A percentile compares a stretch with the other conserved stretches of the same genome.
Conservation (phyloP, 1,284 basidiomycete species). For the Apiotrichum porosum region DNA sequence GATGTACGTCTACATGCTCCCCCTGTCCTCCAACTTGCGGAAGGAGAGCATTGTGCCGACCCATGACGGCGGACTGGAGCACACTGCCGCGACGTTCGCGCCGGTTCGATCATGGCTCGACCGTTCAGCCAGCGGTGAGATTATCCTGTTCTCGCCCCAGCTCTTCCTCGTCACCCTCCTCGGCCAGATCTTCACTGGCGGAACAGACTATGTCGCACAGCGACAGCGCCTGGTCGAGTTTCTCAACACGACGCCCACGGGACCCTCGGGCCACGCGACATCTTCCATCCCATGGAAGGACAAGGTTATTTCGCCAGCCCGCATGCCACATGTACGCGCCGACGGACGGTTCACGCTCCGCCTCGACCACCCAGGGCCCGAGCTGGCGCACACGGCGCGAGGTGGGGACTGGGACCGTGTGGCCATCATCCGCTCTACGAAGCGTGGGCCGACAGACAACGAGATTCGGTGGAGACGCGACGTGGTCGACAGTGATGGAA, state of each 20-base stretch:
- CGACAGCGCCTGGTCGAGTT: constrained; percentile 4
- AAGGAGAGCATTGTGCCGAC: background rate
- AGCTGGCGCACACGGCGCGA: constrained; percentile 5
- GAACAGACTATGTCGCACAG: constrained; percentile 7
- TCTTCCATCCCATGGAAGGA: constrained; percentile 8
- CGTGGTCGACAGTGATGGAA: too few species aligned
- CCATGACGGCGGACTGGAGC: constrained; percentile 17
- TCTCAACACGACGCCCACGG: constrained; percentile 6
- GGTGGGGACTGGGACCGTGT: constrained; percentile 15
- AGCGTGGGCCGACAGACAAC: constrained; percentile 2
- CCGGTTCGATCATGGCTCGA: constrained; percentile 1
- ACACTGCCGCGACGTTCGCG: constrained; percentile 11
- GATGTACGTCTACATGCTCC: constrained; percentile 19
- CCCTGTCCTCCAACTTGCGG: background rate
- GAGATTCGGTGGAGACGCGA: background rate
- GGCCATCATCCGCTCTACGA: constrained; percentile 8
- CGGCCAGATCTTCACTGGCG: constrained; percentile 7
- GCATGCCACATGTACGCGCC: background rate
- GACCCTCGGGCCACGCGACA: constrained; percentile 1
- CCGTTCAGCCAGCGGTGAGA: constrained; percentile 2
- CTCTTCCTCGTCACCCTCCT: constrained; percentile 11
- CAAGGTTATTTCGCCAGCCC: constrained; percentile 11
- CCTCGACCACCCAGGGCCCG: constrained; percentile 13
- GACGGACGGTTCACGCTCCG: constrained; percentile 6
- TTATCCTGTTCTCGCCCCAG: constrained; percentile 18